Conservation (phyloP, 2,329 filamentous ascomycete genomes). For the Paecilomyces variotii region DNA sequence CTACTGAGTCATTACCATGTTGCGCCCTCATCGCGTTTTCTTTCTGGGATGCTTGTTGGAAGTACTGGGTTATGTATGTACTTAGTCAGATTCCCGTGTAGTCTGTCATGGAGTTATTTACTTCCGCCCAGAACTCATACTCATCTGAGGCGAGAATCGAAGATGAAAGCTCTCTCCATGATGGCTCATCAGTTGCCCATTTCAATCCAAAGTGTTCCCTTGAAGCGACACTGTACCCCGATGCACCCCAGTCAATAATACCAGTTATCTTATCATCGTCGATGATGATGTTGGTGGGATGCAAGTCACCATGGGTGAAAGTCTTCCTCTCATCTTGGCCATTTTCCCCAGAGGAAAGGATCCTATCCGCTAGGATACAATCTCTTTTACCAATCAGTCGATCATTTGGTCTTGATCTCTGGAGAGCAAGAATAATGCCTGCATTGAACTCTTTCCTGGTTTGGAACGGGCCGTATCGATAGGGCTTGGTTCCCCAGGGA, state of each 20-base stretch:
- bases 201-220: neutral
- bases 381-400: neutral
- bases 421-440: neutral
- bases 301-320: neutral
- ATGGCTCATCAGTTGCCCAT: neutral
- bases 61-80: neutral
- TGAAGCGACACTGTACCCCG: neutral
- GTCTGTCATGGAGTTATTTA: neutral
- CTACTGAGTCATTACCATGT: too few species aligned
- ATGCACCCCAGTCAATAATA: neutral
- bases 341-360: neutral
- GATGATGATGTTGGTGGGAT: neutral
- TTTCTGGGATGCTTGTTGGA: neutral
- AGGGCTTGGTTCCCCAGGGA: slow-evolving; percentile 7
- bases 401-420: neutral
- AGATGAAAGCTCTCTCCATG: neutral
- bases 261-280: neutral
- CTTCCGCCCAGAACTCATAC: neutral
- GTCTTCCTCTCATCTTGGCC: neutral
- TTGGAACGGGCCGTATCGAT: slow-evolving; percentile 7
- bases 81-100: neutral
- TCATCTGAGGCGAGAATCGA: neutral
- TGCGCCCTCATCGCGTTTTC: too few species aligned
- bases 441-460: neutral
- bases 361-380: neutral